A percentile compares a stretch with the other conserved stretches of the same genome.
Conservation (phyloP, 2,329 filamentous ascomycete genomes). For the Botrytis fabae region DNA sequence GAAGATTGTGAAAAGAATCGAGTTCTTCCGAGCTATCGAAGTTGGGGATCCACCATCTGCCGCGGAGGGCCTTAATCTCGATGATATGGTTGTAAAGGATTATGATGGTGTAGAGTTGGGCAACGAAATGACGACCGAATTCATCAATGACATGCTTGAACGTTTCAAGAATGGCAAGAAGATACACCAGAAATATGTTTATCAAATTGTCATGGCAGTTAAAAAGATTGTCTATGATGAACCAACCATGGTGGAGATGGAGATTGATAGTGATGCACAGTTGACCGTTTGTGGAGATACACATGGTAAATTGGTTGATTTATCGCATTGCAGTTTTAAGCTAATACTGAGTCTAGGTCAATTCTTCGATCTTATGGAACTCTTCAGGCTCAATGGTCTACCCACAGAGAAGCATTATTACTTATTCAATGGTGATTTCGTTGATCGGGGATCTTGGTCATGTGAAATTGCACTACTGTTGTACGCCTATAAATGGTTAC, state of each 20-base stretch:
- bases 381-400: conserved; percentile 87
- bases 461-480: conserved; percentile 92
- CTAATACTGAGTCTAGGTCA: conserved; percentile 60
- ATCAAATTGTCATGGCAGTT: conserved; percentile 89
- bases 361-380: conserved; percentile 95
- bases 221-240: conserved; percentile 89
- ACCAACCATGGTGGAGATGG: conserved; percentile 93
- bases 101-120: conserved; percentile 84
- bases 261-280: conserved; percentile 72
- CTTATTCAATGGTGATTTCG: conserved; percentile 98
- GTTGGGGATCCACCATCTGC: conserved; percentile 89
- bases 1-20: conserved; percentile 87
- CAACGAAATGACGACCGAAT: conserved; percentile 89
- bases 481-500: conserved; percentile 96
- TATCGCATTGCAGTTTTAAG: not conserved
- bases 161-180: conserved; percentile 96
- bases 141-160: conserved; percentile 95
- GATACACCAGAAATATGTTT: conserved; percentile 93
- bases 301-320: conserved; percentile 62
- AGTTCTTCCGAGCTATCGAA: conserved; percentile 94
- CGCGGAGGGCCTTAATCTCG: conserved; percentile 84
- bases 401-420: conserved; percentile 88
- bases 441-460: conserved; percentile 96
- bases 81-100: conserved; percentile 79
- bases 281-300: conserved; percentile 97